phyloP scores from a whole-genome alignment of 169 alveolate genomes.

The Cryptosporidium andersoni region DNA sequence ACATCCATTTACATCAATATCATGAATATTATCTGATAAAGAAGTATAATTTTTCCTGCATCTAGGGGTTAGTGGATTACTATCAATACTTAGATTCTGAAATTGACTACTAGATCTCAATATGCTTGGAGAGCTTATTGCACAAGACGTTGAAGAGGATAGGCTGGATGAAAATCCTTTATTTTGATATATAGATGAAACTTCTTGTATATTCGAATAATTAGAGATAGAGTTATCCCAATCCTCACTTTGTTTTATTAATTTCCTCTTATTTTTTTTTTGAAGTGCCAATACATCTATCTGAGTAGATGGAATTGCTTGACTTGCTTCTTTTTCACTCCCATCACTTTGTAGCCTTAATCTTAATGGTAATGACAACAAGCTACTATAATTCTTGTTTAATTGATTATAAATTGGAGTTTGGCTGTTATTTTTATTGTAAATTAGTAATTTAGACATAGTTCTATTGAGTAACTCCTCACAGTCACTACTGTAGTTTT shows the following conservation, averaged over 20 bases:
- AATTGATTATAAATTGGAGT: conserved; percentile 26
- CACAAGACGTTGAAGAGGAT: conserved; percentile 5
- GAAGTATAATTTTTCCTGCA: conserved; percentile 62
- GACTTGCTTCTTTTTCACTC: conserved; percentile 8
- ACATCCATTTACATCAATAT: conserved; percentile 32
- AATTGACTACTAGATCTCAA: no score
- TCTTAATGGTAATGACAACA: conserved; percentile 41
- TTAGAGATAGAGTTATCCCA: conserved; percentile 42
- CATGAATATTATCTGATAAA: conserved; percentile 15
- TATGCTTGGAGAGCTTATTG: not conserved
- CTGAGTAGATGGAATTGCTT: not conserved
- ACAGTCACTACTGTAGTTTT: conserved; percentile 44
- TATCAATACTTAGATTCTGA: conserved; percentile 36
- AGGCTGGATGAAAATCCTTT: conserved; percentile 7
- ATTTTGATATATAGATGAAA: conserved; percentile 13
- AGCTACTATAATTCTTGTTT: conserved; percentile 37
- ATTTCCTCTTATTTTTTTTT: conserved; percentile 54
- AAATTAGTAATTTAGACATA: conserved; percentile 43
- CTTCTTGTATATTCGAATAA: not conserved
- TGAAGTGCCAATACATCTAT: not conserved
- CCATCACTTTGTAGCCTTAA: conserved; percentile 21
- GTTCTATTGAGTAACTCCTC: conserved; percentile 52
- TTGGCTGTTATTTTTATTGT: conserved; percentile 24
- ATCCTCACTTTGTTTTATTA: conserved; percentile 30
- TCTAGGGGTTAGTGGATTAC: conserved; percentile 60